A percentile compares a stretch with the other conserved stretches of the same genome.
phyloP scores from a whole-genome alignment of 768 basidiomycete species.

The Russula lepida region DNA sequence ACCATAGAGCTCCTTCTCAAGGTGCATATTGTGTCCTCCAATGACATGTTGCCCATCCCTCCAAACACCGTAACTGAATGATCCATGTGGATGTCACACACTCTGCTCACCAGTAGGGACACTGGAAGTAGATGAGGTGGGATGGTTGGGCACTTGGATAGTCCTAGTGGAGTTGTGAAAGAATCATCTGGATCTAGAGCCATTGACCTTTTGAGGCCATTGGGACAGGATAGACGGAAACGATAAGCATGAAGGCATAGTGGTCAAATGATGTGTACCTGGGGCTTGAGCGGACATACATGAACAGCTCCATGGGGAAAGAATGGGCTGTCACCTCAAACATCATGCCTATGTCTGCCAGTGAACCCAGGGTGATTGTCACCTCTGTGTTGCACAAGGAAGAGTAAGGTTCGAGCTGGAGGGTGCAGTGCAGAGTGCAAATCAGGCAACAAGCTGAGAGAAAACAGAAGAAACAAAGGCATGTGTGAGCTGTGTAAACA shows the following conservation, averaged over 20 bases:
- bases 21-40: conserved; percentile 72
- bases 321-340: too few relatives aligned
- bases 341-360: too few relatives aligned
- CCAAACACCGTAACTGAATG: conserved; percentile 69
- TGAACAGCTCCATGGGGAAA: too few relatives aligned
- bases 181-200: conserved; percentile 5
- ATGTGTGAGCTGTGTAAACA: too few relatives aligned
- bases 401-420: conserved; percentile 20
- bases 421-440: too few relatives aligned
- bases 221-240: conserved; percentile 15
- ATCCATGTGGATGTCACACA: conserved; percentile 33
- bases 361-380: too few relatives aligned
- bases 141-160: not conserved
- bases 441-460: too few relatives aligned
- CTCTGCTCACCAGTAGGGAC: conserved; percentile 10
- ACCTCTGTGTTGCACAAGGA: too few relatives aligned
- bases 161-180: not conserved
- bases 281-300: too few relatives aligned
- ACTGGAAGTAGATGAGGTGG: conserved; percentile 17
- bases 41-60: conserved; percentile 79
- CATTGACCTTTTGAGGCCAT: conserved; percentile 6
- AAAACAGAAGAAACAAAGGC: too few relatives aligned
- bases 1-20: conserved; percentile 97
- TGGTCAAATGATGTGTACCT: too few relatives aligned
- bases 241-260: conserved; percentile 22